Evolutionary conservation across 495 filamentous ascomycete genomes (phyloP), one percentile per base, ranked within the genome.

Genomic region (Rusavskia elegans): DNA sequence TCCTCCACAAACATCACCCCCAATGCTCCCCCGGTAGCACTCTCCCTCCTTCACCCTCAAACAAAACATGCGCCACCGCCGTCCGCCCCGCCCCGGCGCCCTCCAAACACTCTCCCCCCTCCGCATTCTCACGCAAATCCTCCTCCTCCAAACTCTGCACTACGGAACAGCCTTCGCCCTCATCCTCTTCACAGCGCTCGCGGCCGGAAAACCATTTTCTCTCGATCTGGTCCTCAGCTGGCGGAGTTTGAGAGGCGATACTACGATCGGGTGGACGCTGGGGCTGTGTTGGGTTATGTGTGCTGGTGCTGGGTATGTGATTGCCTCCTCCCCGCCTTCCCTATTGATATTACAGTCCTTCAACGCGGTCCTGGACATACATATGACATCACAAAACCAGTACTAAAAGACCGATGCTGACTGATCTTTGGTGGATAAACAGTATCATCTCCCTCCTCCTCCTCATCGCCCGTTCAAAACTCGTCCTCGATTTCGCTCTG

Each of bases 181-280:
- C 51, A 86, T 95, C 54, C 67, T 94, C 41, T 99, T 99, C 78
- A 89, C 87, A 16, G 80, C 82, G 5, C 73, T 95, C 16, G 85
- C 95, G 6, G 82, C 86, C 17, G 92, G 93, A 3, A 72, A 75
- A 11, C 64, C 72, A 2, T 89, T 96, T 57, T 76, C 66, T 25
- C 59, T 83, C 0, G 81, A 85, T 48, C 64, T 94, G 35, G 66
- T 97, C 1, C 75, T 96, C 48, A 80, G 78, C 57, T 96, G 90
- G 87, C 71, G 79, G 49, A 73, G 76, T n/a, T 61, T 97, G 55
- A 71, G 89, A 54, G 89, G 87, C 37, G 93, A 97, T 70, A 95
- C 84, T 5, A 89, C 88, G 7, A 76, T 87, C 37, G 92, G 92
- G 41, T 99, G 90, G 90, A 84, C 89, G 64, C 60, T 93, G 57